Percentiles rank a stretch among this genome's conserved stretches.
Evolutionary conservation across 306 rosid species (phyloP).

Genomic region (Benincasa hispida): DNA sequence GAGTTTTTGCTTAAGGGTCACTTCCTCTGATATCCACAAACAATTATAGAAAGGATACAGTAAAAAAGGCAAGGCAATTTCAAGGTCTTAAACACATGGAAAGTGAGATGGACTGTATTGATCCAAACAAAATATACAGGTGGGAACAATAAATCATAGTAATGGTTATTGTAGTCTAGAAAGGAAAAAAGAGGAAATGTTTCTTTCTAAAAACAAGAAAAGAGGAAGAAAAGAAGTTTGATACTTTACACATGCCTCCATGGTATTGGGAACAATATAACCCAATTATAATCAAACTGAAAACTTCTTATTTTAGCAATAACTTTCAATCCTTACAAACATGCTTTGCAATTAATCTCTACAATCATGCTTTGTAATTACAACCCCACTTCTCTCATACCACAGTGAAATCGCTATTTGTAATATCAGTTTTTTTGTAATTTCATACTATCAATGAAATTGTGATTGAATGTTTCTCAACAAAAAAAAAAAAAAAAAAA

Average conservation of each 20-base stretch:
- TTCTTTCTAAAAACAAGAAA: neutral
- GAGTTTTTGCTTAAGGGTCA: conserved; percentile 2
- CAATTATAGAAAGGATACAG: conserved; percentile 19
- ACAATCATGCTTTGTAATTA: no score
- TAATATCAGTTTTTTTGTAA: no score
- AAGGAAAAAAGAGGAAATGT: neutral
- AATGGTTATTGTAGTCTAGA: neutral
- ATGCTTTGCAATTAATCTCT: conserved; percentile 16
- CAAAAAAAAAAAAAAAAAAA: no score
- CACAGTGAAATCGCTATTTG: no score
- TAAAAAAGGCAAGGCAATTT: conserved; percentile 27
- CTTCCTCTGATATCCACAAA: conserved; percentile 31
- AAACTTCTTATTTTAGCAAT: conserved; percentile 35
- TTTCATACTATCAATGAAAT: no score
- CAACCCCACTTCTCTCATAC: no score
- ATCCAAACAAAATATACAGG: conserved; percentile 32
- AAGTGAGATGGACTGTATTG: conserved; percentile 34
- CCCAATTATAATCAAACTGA: conserved; percentile 33
- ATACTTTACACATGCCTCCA: conserved; percentile 27
- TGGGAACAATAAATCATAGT: conserved; percentile 13
- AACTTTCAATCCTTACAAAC: conserved; percentile 12
- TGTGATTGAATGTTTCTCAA: no score
- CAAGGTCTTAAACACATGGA: conserved; percentile 24
- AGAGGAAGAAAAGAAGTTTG: conserved; percentile 4
- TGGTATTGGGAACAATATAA: conserved; percentile 55